These are phyloP conservation scores for Ambrosiella beaveri DNA, from an alignment of 2,329 filamentous ascomycete genomes.

Conservation along the genomic window DNA sequence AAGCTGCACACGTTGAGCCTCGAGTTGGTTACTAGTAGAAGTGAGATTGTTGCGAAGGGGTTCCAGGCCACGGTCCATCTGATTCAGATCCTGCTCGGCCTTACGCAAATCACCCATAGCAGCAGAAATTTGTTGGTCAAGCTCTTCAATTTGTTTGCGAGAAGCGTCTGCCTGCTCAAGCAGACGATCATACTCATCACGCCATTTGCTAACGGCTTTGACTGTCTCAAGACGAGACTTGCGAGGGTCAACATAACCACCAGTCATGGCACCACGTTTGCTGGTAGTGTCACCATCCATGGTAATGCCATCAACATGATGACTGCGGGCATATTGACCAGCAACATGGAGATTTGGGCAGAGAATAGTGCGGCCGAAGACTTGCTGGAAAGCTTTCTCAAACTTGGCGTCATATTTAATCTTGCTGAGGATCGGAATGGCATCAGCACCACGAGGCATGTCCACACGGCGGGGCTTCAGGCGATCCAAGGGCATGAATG, in stretches of 20 bases:
- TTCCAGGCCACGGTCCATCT: slow-evolving; percentile 67
- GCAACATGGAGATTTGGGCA: slow-evolving; percentile 80
- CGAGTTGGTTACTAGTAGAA: slow-evolving; percentile 55
- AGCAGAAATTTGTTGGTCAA: slow-evolving; percentile 77
- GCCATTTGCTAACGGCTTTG: slow-evolving; percentile 54
- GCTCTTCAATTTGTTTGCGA: slow-evolving; percentile 50
- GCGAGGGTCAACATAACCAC: slow-evolving; percentile 77
- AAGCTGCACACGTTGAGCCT: slow-evolving; percentile 54
- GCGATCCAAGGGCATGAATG: slow-evolving; percentile 84
- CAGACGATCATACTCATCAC: slow-evolving; percentile 55
- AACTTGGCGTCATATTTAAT: slow-evolving; percentile 61
- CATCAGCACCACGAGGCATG: slow-evolving; percentile 72
- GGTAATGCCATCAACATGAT: slow-evolving; percentile 83
- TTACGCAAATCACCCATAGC: slow-evolving; percentile 75
- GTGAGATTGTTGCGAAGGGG: slow-evolving; percentile 63
- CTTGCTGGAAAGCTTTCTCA: slow-evolving; percentile 77
- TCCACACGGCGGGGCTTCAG: slow-evolving; percentile 54
- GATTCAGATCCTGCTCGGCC: slow-evolving; percentile 57
- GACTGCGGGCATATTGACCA: slow-evolving; percentile 78
- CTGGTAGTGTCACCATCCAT: slow-evolving; percentile 88
- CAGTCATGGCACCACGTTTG: slow-evolving; percentile 86
- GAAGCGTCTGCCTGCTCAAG: slow-evolving; percentile 48
- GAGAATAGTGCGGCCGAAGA: slow-evolving; percentile 89
- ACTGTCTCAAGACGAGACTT: slow-evolving; percentile 79
- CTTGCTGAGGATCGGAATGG: slow-evolving; percentile 72